Evolutionary conservation across 2,329 filamentous ascomycete genomes (phyloP).

Genomic region (Elsinoe necatrix): DNA sequence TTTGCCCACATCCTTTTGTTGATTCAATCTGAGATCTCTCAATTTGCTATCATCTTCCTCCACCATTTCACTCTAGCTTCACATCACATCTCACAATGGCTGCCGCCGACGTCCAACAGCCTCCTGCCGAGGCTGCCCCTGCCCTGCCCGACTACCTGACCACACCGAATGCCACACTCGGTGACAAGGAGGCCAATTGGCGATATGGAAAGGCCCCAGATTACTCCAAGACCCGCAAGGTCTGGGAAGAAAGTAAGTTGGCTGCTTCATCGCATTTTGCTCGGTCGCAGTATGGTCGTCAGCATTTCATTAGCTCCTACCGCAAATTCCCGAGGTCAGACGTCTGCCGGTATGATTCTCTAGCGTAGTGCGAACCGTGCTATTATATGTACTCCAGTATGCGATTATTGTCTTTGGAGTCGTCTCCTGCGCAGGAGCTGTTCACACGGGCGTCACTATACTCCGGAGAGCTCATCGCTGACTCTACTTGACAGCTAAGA

Average conservation of each 20-base stretch:
- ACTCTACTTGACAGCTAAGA: conserved; percentile 42
- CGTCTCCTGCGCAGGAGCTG: too few species aligned
- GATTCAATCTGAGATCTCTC: background rate
- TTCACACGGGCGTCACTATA: background rate
- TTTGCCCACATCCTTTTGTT: background rate
- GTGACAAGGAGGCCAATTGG: conserved; percentile 49
- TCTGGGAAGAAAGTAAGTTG: conserved; percentile 51
- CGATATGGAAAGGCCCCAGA: conserved; percentile 53
- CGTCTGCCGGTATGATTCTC: too few species aligned
- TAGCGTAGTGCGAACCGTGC: too few species aligned
- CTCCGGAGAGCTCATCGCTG: conserved; percentile 10
- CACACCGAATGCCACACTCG: conserved; percentile 50
- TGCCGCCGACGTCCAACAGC: conserved; percentile 23
- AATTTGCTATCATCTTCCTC: background rate
- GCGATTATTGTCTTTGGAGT: too few species aligned
- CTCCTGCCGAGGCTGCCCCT: conserved; percentile 27
- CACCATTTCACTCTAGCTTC: background rate
- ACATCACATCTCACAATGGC: conserved; percentile 21
- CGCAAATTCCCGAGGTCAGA: too few species aligned
- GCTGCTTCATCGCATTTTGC: background rate
- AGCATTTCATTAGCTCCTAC: too few species aligned
- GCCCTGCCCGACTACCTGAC: conserved; percentile 50
- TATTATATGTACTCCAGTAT: too few species aligned
- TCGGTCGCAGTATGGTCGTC: too few species aligned
- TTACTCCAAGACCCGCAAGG: conserved; percentile 54